Evolutionary conservation across 1,284 basidiomycete genomes (phyloP).

Genomic region (Irpex lacteus): DNA sequence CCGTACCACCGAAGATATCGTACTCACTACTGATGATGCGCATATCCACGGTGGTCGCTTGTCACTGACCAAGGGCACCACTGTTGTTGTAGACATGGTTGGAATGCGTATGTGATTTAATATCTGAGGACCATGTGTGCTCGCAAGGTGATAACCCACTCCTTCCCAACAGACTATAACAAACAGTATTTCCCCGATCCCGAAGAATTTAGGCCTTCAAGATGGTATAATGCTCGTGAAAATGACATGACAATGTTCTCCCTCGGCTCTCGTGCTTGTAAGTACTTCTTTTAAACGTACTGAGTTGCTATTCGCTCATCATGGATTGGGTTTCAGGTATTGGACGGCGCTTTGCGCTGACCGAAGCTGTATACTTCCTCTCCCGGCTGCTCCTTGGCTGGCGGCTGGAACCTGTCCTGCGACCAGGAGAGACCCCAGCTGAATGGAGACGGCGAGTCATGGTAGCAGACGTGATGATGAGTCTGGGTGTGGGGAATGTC

Average conservation of each 20-base stretch:
- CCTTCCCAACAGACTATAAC: background rate
- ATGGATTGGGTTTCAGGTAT: background rate
- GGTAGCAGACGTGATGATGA: background rate
- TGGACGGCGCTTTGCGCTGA: slow-evolving; percentile 4
- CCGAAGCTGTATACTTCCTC: slow-evolving; percentile 1
- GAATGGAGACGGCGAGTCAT: background rate
- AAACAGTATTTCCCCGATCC: background rate
- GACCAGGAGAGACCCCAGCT: background rate
- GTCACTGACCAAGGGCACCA: slow-evolving; percentile 15
- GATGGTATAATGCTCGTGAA: slow-evolving; percentile 5
- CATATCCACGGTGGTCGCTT: slow-evolving; percentile 20
- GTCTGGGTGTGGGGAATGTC: slow-evolving; percentile 2
- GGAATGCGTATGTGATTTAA: slow-evolving; percentile 42
- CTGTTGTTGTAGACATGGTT: slow-evolving; percentile 47
- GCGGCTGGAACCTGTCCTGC: background rate
- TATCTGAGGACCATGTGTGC: no score
- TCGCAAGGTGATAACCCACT: background rate
- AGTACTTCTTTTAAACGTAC: background rate
- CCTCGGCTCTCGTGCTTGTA: slow-evolving; percentile 3
- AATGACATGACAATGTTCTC: slow-evolving; percentile 7
- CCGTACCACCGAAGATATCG: slow-evolving; percentile 10
- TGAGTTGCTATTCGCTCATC: background rate
- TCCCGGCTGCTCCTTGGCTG: background rate
- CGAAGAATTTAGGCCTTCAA: background rate
- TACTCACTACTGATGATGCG: slow-evolving; percentile 11